A percentile compares a stretch with the other conserved stretches of the same genome.
Conservation (phyloP, 257 asterid species). For the Anisodus acutangulus region DNA sequence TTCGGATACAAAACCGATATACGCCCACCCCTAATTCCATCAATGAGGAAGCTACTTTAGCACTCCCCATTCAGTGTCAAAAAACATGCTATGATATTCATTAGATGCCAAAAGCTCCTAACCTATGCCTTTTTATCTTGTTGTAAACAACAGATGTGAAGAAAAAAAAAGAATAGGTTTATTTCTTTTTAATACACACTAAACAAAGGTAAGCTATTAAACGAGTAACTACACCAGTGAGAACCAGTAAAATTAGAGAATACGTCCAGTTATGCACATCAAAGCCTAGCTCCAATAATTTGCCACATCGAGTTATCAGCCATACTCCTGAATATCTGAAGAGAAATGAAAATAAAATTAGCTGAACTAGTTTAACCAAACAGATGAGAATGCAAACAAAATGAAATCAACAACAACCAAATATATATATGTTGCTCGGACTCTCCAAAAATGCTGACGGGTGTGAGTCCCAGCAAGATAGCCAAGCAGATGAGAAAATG, state of each 20-base stretch:
- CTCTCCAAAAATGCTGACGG: no score
- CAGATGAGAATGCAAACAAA: neutral
- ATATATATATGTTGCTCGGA: no score
- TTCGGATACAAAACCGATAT: no score
- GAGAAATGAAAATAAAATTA: constrained; percentile 23
- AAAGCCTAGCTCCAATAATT: constrained; percentile 69
- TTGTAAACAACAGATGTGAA: neutral
- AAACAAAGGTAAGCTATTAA: constrained; percentile 72
- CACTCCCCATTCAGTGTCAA: neutral
- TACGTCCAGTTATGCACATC: constrained; percentile 60
- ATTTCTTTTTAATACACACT: constrained; percentile 66
- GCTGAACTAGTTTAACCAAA: neutral
- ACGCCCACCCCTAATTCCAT: no score
- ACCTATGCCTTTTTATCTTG: constrained; percentile 18
- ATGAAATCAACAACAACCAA: no score
- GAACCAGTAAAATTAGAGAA: constrained; percentile 54
- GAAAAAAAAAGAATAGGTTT: constrained; percentile 31
- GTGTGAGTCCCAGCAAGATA: neutral
- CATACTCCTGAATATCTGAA: constrained; percentile 83
- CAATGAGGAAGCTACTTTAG: constrained; percentile 9
- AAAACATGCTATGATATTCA: neutral
- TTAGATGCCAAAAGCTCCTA: constrained; percentile 17
- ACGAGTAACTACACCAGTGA: constrained; percentile 64
- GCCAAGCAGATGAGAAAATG: neutral
- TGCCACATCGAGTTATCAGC: constrained; percentile 90